Conservation (phyloP, 116 monocot genomes). For the Phalaenopsis hybrid region DNA sequence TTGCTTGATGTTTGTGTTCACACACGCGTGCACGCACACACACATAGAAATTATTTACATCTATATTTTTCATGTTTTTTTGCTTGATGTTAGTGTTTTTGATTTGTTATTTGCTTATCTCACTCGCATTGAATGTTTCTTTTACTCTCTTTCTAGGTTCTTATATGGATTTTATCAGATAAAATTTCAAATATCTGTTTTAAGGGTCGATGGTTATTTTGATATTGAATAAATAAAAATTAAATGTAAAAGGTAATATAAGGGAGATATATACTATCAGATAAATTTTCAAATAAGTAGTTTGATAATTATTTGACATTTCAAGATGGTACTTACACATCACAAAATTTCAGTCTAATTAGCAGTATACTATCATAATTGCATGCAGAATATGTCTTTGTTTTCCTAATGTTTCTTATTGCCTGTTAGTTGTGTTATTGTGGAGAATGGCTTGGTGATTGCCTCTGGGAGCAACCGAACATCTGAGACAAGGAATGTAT, state of each 20-base stretch:
- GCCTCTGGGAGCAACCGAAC: constrained; percentile 62
- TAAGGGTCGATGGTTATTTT: no score
- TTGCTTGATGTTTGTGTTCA: no score
- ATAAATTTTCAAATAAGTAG: background rate
- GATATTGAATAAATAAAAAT: no score
- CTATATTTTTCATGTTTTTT: no score
- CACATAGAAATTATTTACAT: no score
- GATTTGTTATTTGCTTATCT: no score
- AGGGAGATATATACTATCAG: background rate
- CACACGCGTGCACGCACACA: no score
- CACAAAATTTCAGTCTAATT: background rate
- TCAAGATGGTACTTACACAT: background rate
- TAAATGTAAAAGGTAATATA: background rate
- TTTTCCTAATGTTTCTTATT: background rate
- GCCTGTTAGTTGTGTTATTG: constrained; percentile 52
- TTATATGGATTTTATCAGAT: no score
- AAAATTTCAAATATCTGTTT: no score
- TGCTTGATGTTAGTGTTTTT: no score
- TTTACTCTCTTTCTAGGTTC: no score
- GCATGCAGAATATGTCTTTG: background rate
- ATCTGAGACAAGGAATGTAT: constrained; percentile 59
- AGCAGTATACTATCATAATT: background rate
- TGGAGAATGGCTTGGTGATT: constrained; percentile 52
- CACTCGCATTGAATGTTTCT: no score
- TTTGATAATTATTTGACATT: background rate